These are phyloP conservation scores for Cladosporium sp. DNA, from an alignment of 2,329 filamentous ascomycete genomes.

Conservation along the genomic window DNA sequence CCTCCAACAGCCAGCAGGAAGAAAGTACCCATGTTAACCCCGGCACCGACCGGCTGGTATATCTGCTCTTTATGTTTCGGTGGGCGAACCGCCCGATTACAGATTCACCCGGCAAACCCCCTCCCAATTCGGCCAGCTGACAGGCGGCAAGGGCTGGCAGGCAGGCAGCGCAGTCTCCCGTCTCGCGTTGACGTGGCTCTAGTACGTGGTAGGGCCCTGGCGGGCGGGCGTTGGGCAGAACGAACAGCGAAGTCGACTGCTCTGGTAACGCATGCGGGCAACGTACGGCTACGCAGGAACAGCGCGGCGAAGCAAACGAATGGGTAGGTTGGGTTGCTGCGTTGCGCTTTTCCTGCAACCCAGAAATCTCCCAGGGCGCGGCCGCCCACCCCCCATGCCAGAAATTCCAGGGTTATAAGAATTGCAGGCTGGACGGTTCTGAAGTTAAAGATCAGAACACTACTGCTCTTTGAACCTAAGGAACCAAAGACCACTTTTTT, in stretches of 20 bases:
- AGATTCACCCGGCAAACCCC: conserved; percentile 7
- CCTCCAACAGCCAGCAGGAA: too few species aligned
- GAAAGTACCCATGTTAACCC: not conserved
- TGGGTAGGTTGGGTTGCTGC: not conserved
- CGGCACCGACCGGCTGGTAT: conserved; percentile 6
- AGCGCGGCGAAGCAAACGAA: conserved; percentile 11
- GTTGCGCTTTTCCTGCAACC: too few species aligned
- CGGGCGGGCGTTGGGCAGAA: conserved; percentile 10
- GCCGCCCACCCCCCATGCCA: conserved; percentile 8
- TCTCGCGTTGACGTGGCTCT: conserved; percentile 13
- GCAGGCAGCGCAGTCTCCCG: conserved; percentile 2
- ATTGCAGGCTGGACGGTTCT: not conserved
- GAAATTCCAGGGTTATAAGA: conserved; percentile 10
- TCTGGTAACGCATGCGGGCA: conserved; percentile 7
- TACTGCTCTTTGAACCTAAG: too few species aligned
- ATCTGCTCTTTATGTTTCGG: conserved; percentile 1
- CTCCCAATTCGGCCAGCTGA: conserved; percentile 11
- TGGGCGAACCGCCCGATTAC: conserved; percentile 7
- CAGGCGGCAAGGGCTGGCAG: not conserved
- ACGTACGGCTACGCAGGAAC: not conserved
- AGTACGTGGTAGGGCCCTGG: conserved; percentile 2
- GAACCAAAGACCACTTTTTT: too few species aligned
- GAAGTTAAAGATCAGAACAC: too few species aligned
- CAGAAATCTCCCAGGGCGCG: too few species aligned
- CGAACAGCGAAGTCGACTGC: conserved; percentile 13